These are phyloP conservation scores for Seiridium cupressi DNA, from an alignment of 2,329 filamentous ascomycete genomes.

Conservation along the genomic window DNA sequence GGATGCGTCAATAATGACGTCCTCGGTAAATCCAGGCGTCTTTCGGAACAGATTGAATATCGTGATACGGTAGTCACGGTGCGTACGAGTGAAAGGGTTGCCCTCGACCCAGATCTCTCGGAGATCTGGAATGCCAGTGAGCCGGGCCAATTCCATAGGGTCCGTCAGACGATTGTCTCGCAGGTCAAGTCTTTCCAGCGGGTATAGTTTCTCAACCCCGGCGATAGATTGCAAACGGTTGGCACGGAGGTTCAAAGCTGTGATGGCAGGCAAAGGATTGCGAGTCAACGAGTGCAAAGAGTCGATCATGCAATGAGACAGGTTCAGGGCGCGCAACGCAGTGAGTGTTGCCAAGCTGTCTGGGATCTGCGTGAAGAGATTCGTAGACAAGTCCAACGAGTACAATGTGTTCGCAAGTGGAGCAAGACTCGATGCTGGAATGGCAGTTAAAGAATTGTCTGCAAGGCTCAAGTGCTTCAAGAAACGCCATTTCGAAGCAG, in stretches of 20 bases:
- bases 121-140: conserved; percentile 89
- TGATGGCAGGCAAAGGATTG: conserved; percentile 89
- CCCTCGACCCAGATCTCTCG: conserved; percentile 89
- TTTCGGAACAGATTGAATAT: conserved; percentile 96
- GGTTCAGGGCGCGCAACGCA: conserved; percentile 84
- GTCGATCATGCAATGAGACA: conserved; percentile 97
- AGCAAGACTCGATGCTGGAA: conserved; percentile 71
- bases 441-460: conserved; percentile 84
- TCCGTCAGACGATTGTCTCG: conserved; percentile 90
- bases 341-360: conserved; percentile 85
- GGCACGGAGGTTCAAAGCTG: conserved; percentile 83
- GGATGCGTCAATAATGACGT: conserved; percentile 83
- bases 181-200: conserved; percentile 85
- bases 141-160: conserved; percentile 81
- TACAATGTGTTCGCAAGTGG: conserved; percentile 86
- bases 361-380: conserved; percentile 91
- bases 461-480: conserved; percentile 86
- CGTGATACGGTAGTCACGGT: conserved; percentile 78
- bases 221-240: conserved; percentile 86
- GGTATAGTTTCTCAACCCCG: conserved; percentile 84
- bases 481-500: conserved; percentile 91
- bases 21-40: conserved; percentile 85
- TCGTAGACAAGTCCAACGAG: conserved; percentile 88
- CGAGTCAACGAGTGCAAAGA: conserved; percentile 83
- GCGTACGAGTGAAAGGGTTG: conserved; percentile 88